phyloP scores from a whole-genome alignment of 768 basidiomycete genomes.

The Ramaria rubella region DNA sequence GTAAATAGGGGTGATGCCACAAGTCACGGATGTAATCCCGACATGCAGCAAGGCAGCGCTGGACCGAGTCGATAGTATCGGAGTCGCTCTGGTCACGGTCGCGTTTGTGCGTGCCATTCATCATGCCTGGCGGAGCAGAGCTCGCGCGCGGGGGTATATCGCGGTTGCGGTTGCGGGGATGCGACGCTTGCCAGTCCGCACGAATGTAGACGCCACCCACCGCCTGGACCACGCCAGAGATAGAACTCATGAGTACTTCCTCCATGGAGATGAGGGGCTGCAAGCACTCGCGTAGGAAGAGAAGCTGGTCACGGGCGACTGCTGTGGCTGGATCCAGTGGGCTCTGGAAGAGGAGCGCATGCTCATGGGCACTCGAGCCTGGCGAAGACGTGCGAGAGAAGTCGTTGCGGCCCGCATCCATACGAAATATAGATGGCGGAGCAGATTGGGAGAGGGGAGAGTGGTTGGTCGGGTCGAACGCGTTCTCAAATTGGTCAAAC shows the following conservation, averaged over 20 bases:
- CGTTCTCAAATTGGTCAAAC: slow-evolving; percentile 62
- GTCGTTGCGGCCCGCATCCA: slow-evolving; percentile 6
- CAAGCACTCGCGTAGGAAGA: slow-evolving; percentile 46
- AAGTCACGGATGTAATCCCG: slow-evolving; percentile 52
- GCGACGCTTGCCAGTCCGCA: slow-evolving; percentile 57
- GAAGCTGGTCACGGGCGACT: slow-evolving; percentile 35
- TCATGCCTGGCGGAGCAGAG: not conserved
- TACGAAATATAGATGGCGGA: slow-evolving; percentile 16
- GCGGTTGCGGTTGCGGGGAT: slow-evolving; percentile 37
- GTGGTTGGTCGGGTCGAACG: slow-evolving; percentile 22
- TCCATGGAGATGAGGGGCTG: slow-evolving; percentile 63
- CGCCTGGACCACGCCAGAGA: slow-evolving; percentile 58
- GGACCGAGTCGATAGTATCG: slow-evolving; percentile 44
- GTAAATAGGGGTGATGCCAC: slow-evolving; percentile 67
- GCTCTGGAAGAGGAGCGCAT: not conserved
- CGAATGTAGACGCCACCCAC: slow-evolving; percentile 64
- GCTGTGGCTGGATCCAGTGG: slow-evolving; percentile 1
- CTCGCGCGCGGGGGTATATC: slow-evolving; percentile 20
- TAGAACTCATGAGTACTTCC: slow-evolving; percentile 58
- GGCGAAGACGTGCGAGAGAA: slow-evolving; percentile 8
- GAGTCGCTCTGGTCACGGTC: slow-evolving; percentile 24
- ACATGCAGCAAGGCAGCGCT: slow-evolving; percentile 46
- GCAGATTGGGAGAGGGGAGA: slow-evolving; percentile 24
- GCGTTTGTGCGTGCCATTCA: not conserved
- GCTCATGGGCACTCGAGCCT: slow-evolving; percentile 9